Conservation (phyloP, 2,329 filamentous ascomycete genomes). For the Neospermospora avenae region DNA sequence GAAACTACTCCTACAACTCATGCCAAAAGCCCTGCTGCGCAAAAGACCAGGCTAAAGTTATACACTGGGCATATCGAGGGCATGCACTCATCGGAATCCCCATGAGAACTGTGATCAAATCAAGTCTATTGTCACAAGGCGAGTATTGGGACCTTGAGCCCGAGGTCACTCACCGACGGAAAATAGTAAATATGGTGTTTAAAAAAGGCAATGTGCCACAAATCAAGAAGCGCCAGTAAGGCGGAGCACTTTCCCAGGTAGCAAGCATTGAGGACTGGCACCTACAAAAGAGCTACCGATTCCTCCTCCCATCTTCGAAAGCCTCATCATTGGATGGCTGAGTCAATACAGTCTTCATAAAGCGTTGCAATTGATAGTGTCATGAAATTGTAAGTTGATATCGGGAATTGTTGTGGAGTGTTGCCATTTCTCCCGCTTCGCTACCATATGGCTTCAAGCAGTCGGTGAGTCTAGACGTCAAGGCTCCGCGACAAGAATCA, state of each 20-base stretch:
- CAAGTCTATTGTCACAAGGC: background rate
- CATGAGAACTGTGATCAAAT: background rate
- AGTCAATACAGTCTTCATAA: background rate
- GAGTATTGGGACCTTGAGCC: background rate
- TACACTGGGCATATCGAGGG: background rate
- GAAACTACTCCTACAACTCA: background rate
- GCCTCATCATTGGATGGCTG: background rate
- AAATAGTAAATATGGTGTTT: background rate
- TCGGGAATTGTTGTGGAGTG: background rate
- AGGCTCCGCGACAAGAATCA: background rate
- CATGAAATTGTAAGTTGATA: background rate
- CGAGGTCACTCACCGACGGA: background rate
- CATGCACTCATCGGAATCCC: background rate
- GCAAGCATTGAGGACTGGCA: background rate
- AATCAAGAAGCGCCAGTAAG: background rate
- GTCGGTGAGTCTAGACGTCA: background rate
- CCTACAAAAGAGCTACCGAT: background rate
- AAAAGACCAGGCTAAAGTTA: background rate
- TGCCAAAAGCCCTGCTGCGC: background rate
- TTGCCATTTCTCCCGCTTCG: background rate
- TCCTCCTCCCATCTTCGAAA: background rate
- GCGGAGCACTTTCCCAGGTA: background rate
- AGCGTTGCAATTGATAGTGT: background rate
- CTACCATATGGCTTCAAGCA: slow-evolving; percentile 2
- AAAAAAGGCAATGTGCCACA: background rate